Conservation (phyloP, 2,329 filamentous ascomycete species). For the Monilinia fructigena region DNA sequence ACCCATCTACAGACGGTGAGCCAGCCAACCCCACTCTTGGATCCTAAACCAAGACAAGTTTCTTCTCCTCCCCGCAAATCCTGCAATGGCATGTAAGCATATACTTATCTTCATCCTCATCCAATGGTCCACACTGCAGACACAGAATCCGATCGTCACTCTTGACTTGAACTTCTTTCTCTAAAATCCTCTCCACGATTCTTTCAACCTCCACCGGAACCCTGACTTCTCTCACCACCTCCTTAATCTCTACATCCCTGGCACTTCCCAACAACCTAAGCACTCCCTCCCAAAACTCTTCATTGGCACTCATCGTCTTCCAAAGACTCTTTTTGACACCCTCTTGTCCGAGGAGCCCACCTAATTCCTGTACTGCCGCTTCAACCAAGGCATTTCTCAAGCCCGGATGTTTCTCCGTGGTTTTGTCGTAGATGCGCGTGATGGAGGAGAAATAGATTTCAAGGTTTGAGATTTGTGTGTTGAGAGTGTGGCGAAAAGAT, state of each 20-base stretch:
- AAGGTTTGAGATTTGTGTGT: constrained; percentile 22
- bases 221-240: constrained; percentile 26
- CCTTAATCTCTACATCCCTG: constrained; percentile 13
- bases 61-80: constrained; percentile 35
- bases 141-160: constrained; percentile 26
- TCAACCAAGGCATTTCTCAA: constrained; percentile 28
- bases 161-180: constrained; percentile 16
- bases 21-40: too few relatives aligned
- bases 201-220: constrained; percentile 31
- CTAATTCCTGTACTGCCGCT: constrained; percentile 29
- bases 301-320: constrained; percentile 22
- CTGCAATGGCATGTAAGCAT: constrained; percentile 25
- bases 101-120: constrained; percentile 26
- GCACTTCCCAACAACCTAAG: constrained; percentile 17
- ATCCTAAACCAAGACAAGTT: constrained; percentile 30
- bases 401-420: constrained; percentile 11
- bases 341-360: constrained; percentile 23
- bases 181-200: constrained; percentile 17
- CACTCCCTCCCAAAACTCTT: constrained; percentile 32
- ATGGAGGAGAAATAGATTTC: constrained; percentile 25
- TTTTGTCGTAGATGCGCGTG: constrained; percentile 25
- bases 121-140: constrained; percentile 30
- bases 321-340: constrained; percentile 24
- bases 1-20: not conserved
- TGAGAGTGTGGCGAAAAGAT: constrained; percentile 26